Percentiles rank a stretch among this genome's conserved stretches.
Conservation (phyloP, 306 rosid genomes). For the Purshia tridentata region DNA sequence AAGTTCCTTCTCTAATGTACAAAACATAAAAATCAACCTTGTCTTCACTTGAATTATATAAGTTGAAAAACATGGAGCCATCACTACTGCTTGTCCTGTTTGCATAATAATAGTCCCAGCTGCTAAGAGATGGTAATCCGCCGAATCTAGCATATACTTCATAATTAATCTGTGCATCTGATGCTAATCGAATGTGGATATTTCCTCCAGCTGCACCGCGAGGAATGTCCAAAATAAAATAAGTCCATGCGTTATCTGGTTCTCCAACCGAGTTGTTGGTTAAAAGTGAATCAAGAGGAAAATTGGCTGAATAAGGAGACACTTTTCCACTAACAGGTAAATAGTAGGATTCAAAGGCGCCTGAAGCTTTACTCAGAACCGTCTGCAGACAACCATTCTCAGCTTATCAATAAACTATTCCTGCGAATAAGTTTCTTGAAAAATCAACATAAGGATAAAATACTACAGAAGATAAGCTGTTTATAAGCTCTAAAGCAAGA, state of each 20-base stretch:
- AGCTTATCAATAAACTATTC: slow-evolving; percentile 48
- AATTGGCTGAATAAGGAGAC: slow-evolving; percentile 48
- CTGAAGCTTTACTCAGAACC: slow-evolving; percentile 52
- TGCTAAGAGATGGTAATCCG: slow-evolving; percentile 78
- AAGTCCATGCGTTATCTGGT: slow-evolving; percentile 62
- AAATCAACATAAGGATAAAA: slow-evolving; percentile 38
- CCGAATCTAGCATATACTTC: slow-evolving; percentile 89
- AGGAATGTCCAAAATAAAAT: slow-evolving; percentile 74
- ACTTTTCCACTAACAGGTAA: slow-evolving; percentile 62
- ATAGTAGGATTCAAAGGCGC: slow-evolving; percentile 78
- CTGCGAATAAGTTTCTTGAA: slow-evolving; percentile 37
- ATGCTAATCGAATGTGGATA: slow-evolving; percentile 58
- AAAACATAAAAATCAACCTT: slow-evolving; percentile 70
- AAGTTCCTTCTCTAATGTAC: slow-evolving; percentile 88
- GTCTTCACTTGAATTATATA: slow-evolving; percentile 62
- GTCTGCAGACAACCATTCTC: slow-evolving; percentile 83
- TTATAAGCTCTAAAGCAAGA: slow-evolving; percentile 7
- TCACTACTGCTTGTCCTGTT: slow-evolving; percentile 75
- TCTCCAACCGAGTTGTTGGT: slow-evolving; percentile 50
- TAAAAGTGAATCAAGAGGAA: slow-evolving; percentile 72
- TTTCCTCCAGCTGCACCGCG: slow-evolving; percentile 89
- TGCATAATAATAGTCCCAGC: slow-evolving; percentile 78
- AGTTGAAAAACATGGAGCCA: slow-evolving; percentile 68
- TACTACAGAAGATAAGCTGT: slow-evolving; percentile 20
- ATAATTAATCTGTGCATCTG: slow-evolving; percentile 49